These are phyloP conservation scores for Aspergillus oerlinghausenensis DNA, from an alignment of 2,329 filamentous ascomycete species.

Conservation along the genomic window DNA sequence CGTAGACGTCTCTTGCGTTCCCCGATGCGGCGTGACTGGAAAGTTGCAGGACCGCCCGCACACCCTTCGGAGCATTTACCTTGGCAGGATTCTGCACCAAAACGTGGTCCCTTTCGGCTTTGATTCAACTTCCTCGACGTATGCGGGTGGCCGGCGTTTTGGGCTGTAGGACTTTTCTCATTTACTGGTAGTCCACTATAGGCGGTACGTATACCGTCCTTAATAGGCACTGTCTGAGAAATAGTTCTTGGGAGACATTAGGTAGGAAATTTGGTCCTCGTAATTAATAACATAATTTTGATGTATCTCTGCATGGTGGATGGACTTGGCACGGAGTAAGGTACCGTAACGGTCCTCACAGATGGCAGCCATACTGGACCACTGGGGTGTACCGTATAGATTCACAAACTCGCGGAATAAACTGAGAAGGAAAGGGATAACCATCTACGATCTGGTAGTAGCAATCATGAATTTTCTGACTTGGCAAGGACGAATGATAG, in stretches of 20 bases:
- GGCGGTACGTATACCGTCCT: too few species aligned
- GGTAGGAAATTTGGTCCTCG: too few species aligned
- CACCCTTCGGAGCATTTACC: neutral
- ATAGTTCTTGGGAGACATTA: neutral
- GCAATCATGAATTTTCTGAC: too few species aligned
- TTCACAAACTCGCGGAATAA: too few species aligned
- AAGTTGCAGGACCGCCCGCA: neutral
- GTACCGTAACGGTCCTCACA: too few species aligned
- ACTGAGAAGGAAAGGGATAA: too few species aligned
- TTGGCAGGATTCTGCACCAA: neutral
- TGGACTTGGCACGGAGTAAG: neutral
- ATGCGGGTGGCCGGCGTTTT: neutral
- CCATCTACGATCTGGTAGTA: too few species aligned
- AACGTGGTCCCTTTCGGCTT: neutral
- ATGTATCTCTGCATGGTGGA: neutral
- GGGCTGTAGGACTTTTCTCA: neutral
- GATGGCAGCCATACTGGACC: too few species aligned
- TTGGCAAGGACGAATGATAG: too few species aligned
- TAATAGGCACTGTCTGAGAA: neutral
- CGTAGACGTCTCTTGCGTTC: neutral
- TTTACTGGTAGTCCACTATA: neutral
- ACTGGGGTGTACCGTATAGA: too few species aligned
- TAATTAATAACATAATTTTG: neutral
- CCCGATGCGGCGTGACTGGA: neutral
- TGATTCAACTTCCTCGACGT: neutral